A percentile compares a stretch with the other conserved stretches of the same genome.
Conservation (phyloP, 2,329 filamentous ascomycete species). For the Aspergillus costaricaensis region DNA sequence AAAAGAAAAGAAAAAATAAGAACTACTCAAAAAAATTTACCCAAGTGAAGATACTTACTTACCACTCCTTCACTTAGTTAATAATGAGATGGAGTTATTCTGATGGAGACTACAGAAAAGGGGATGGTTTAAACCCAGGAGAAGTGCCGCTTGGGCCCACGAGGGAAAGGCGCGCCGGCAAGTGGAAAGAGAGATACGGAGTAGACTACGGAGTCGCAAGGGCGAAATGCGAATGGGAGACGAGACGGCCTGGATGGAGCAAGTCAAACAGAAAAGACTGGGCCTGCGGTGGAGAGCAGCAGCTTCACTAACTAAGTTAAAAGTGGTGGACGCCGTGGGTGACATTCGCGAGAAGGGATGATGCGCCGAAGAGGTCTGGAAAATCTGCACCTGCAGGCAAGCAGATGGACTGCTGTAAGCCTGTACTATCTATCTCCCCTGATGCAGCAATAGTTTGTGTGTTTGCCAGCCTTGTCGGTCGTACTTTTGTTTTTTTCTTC, state of each 20-base stretch:
- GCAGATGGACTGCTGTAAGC: not conserved
- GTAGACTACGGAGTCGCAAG: not conserved
- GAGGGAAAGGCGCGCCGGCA: constrained; percentile 14
- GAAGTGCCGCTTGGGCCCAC: constrained; percentile 21
- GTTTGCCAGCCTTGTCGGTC: not conserved
- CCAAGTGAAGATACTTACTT: not conserved
- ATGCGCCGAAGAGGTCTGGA: not conserved
- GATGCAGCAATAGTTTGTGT: not conserved
- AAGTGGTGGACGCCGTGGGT: not conserved
- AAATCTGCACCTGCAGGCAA: not conserved
- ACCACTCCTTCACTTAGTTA: not conserved
- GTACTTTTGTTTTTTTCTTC: no score
- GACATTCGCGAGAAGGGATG: not conserved
- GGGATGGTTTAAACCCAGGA: constrained; percentile 10
- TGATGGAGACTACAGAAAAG: constrained; percentile 4
- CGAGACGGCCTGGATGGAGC: constrained; percentile 2
- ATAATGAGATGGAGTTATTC: not conserved
- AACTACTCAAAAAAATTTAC: no score
- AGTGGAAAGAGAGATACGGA: not conserved
- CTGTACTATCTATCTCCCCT: not conserved
- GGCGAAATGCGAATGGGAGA: constrained; percentile 1
- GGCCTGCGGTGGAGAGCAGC: constrained; percentile 8
- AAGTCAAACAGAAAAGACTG: not conserved
- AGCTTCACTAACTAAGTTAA: not conserved
- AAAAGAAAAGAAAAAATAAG: no score